Base-by-base conservation (phyloP, 2,329 filamentous ascomycete species). In the Aschersonia sp. region DNA sequence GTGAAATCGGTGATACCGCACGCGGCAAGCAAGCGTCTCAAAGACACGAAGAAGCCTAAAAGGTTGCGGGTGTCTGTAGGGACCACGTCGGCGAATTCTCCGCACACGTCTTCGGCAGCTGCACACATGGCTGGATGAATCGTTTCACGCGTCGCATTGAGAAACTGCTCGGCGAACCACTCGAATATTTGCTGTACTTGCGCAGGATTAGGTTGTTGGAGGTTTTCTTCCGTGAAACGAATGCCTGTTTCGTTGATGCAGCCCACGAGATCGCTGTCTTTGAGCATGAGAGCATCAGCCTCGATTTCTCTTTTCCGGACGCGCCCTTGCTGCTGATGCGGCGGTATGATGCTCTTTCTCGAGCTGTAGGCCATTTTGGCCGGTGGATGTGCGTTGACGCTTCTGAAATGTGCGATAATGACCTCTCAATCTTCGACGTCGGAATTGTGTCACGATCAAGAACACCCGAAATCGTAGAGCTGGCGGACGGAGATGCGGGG, bases 231-330 rank as follows among this genome's bases (percentile, higher is more conserved):
- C 37, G 79, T 84, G 65, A 97, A 95, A 31, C 79, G 81, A 58
- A 97, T 89, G 50, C 90, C 90, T 58, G 97, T 95, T 63, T 97
- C 92, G 59, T 84, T 92, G 69, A 98, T 95, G 66, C 92, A 98
- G 62, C 86, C 88, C 56, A 90, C 90, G 51, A 98, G 95, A 64
- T 98, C 92, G 58, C 73, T 73, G 62, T 80, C 79, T 6, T 76
- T 71, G 48, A 80, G 70, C 69, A 79, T 78, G 56, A 77, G 74
- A 47, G 75, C 73, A 59, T 78, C 73, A 47, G 73, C 70, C 48
- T 77, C 72, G 32, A 79, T 74, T 53, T 77, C 74, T 59, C 77
- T 78, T 59, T 76, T 77, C 56, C 74, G 72, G 49, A 68, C 64
- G 47, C 74, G 73, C 53, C 69, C 68, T 48, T 72, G 68, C 44